Percentiles rank a stretch among this genome's conserved stretches.
Conservation (phyloP, 208 protist genomes). For the Leishmania tropica region DNA sequence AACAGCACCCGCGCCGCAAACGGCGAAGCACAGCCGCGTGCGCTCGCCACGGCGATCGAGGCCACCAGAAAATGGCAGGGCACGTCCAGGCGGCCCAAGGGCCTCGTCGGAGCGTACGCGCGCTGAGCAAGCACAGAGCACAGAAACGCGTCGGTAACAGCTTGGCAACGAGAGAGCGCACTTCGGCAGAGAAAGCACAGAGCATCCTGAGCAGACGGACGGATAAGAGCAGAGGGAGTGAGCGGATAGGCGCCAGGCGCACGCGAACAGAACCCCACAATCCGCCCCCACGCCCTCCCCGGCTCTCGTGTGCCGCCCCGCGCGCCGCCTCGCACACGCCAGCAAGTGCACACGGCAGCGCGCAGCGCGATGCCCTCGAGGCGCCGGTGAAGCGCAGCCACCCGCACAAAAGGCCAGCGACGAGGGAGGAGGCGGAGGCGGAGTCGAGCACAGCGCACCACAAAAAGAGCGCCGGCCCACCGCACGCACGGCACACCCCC, state of each 20-base stretch:
- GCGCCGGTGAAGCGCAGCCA: background rate
- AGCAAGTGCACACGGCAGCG: background rate
- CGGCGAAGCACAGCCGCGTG: background rate
- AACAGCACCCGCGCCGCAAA: background rate
- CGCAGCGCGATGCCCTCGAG: background rate
- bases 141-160: too few relatives aligned
- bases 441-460: background rate
- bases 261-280: background rate
- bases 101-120: background rate
- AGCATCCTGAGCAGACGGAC: too few relatives aligned
- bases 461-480: too few relatives aligned
- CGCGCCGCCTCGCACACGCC: too few relatives aligned
- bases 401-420: background rate
- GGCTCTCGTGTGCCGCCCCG: background rate
- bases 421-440: background rate
- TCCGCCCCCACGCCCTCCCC: background rate
- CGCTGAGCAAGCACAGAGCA: too few relatives aligned
- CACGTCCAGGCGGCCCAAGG: background rate
- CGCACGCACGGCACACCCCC: too few relatives aligned
- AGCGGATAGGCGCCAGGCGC: background rate
- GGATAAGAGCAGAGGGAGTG: background rate
- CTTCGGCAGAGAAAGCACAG: background rate
- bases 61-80: background rate
- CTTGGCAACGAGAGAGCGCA: background rate
- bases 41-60: background rate